phyloP scores from a whole-genome alignment of 192 early-diverging fungal species.

The Gaertneriomyces semiglobifer region DNA sequence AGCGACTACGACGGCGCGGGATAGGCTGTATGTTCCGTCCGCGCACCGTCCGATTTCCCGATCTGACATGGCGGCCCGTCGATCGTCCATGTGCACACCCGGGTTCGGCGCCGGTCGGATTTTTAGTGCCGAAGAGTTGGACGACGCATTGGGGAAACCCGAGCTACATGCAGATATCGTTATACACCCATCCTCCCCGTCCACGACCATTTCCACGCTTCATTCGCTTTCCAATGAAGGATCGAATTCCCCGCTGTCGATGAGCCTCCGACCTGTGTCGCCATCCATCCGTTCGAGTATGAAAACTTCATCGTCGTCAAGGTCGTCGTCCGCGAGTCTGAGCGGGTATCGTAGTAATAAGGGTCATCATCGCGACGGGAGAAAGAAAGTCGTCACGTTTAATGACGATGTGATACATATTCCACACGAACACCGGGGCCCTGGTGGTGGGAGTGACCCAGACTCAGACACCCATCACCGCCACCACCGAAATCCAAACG shows the following conservation, averaged over 20 bases:
- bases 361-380: no score
- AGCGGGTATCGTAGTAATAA: no score
- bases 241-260: background rate
- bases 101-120: conserved; percentile 20
- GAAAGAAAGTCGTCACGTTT: no score
- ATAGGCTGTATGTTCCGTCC: background rate
- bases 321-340: background rate
- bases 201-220: background rate
- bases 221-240: background rate
- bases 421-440: no score
- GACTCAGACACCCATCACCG: background rate
- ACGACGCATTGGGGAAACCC: conserved; percentile 18
- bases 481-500: background rate
- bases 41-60: background rate
- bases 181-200: background rate
- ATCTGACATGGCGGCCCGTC: conserved; percentile 15
- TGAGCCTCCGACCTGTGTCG: background rate
- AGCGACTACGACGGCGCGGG: background rate
- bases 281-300: background rate
- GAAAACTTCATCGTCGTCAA: background rate
- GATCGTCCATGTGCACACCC: conserved; percentile 19
- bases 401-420: no score
- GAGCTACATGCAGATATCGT: background rate
- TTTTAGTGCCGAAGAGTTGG: conserved; percentile 17
- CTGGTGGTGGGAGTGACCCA: background rate